Percentiles rank a stretch among this genome's conserved stretches.
Conservation (phyloP, 257 asterid genomes). For the Solanum bukasovii region DNA sequence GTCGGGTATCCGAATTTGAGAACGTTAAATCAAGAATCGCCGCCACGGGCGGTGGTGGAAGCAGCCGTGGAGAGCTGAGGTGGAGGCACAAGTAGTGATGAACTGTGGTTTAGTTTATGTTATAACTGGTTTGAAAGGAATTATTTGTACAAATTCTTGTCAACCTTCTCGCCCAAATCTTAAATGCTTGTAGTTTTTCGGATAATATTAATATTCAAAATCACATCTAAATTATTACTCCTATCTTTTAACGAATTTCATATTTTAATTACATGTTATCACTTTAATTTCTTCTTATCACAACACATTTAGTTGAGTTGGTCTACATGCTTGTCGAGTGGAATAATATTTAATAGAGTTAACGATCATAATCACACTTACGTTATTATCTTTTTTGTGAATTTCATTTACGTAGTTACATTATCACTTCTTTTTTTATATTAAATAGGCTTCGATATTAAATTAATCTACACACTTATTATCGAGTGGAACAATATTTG, state of each 20-base stretch:
- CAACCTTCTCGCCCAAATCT: not conserved
- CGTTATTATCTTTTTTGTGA: too few species aligned
- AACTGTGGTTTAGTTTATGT: not conserved
- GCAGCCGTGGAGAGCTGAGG: slow-evolving; percentile 7
- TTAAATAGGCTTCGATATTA: rapidly evolving
- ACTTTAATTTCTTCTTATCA: not conserved
- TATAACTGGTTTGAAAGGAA: not conserved
- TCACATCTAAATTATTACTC: not conserved
- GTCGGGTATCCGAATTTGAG: slow-evolving; percentile 45
- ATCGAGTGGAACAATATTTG: not conserved
- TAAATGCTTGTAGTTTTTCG: not conserved
- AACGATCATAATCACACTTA: not conserved
- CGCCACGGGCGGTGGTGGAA: slow-evolving; percentile 23
- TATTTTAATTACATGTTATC: rapidly evolving
- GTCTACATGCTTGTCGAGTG: too few species aligned
- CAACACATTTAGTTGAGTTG: not conserved
- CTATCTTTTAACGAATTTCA: not conserved
- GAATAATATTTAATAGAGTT: not conserved
- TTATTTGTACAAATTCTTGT: not conserved
- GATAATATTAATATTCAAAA: not conserved
- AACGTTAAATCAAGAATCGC: slow-evolving; percentile 44
- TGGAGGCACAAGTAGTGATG: not conserved
- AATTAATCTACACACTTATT: too few species aligned
- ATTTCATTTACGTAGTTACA: too few species aligned
- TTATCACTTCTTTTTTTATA: too few species aligned